phyloP scores from a whole-genome alignment of 1,139 yeast genomes.

The Pichia sp. region DNA sequence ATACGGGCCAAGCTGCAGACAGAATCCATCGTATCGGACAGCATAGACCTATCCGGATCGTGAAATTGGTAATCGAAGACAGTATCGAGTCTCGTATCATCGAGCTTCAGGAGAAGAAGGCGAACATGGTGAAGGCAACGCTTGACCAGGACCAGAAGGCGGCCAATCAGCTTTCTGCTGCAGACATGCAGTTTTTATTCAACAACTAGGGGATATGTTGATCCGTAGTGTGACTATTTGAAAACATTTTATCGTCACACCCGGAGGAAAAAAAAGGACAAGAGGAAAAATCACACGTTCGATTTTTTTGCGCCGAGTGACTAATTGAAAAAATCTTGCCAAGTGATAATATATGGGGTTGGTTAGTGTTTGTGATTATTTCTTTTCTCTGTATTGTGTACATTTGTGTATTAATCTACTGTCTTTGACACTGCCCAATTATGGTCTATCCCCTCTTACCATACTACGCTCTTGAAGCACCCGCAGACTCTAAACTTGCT shows the following conservation, averaged over 20 bases:
- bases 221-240: too few species aligned
- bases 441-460: slow-evolving; percentile 32
- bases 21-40: slow-evolving; percentile 98
- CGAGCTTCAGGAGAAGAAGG: slow-evolving; percentile 93
- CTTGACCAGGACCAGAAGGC: slow-evolving; percentile 90
- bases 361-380: too few species aligned
- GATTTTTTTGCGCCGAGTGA: too few species aligned
- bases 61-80: slow-evolving; percentile 89
- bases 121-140: slow-evolving; percentile 96
- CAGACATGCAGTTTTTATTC: slow-evolving; percentile 89
- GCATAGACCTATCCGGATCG: slow-evolving; percentile 87
- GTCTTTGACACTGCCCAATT: too few species aligned
- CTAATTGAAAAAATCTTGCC: too few species aligned
- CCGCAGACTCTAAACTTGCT: slow-evolving; percentile 13
- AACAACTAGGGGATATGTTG: slow-evolving; percentile 29
- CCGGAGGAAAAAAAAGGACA: too few species aligned
- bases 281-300: too few species aligned
- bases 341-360: too few species aligned
- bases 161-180: slow-evolving; percentile 79
- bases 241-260: too few species aligned
- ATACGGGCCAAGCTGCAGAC: slow-evolving; percentile 93
- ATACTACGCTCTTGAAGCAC: slow-evolving; percentile 15
- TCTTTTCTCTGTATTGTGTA: too few species aligned
- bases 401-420: too few species aligned
- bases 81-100: slow-evolving; percentile 94